Conservation (phyloP, 2,329 filamentous ascomycete genomes). For the Aspergillus sp. region DNA sequence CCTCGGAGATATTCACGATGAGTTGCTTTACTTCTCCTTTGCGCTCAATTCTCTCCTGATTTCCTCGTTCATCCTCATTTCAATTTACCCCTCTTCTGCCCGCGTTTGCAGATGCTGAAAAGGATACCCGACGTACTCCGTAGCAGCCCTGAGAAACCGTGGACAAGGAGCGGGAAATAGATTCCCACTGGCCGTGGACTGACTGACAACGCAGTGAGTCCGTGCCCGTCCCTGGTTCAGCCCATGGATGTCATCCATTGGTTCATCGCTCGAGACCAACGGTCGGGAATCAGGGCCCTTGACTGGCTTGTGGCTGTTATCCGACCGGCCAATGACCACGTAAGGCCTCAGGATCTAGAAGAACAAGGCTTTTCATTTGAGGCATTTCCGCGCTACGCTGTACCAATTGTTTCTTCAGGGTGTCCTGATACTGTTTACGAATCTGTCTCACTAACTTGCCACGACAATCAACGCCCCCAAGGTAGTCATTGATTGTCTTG, state of each 20-base stretch:
- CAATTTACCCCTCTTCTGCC: neutral
- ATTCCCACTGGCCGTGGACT: neutral
- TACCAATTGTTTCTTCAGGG: neutral
- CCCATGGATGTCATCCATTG: neutral
- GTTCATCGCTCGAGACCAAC: neutral
- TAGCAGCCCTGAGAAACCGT: neutral
- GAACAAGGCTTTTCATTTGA: neutral
- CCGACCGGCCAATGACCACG: neutral
- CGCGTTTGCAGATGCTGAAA: neutral
- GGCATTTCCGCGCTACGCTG: neutral
- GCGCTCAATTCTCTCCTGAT: no score
- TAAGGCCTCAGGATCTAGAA: neutral
- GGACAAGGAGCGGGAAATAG: neutral
- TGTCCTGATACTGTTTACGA: neutral
- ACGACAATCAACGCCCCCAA: neutral
- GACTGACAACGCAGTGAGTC: neutral
- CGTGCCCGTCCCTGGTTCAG: conserved; percentile 1
- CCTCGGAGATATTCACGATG: neutral
- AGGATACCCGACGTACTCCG: neutral
- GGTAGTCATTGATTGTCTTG: neutral
- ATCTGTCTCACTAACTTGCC: neutral
- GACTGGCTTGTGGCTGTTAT: neutral
- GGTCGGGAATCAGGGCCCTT: conserved; percentile 2
- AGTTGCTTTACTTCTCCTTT: neutral
- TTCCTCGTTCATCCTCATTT: no score